Evolutionary conservation across 106 monocot species (phyloP).

Genomic region (Xerophyta viscosa): DNA sequence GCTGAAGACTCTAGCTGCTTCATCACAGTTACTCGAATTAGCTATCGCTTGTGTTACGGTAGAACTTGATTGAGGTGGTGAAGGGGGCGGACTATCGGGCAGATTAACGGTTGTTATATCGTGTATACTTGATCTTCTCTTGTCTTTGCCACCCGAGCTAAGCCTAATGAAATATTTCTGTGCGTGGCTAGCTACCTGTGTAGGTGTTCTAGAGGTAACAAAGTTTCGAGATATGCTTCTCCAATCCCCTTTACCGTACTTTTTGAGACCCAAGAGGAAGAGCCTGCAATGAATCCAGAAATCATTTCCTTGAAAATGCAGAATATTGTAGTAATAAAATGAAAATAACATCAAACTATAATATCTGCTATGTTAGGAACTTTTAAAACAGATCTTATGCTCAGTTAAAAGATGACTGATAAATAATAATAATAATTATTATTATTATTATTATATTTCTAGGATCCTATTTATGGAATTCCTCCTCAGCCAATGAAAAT

Average conservation of each 20-base stretch:
- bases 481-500: too few species aligned
- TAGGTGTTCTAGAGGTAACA: slow-evolving; percentile 62
- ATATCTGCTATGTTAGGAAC: too few species aligned
- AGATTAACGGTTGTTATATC: slow-evolving; percentile 72
- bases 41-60: background rate
- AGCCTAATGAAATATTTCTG: slow-evolving; percentile 91
- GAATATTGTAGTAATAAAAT: too few species aligned
- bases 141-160: slow-evolving; percentile 76
- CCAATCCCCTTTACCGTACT: slow-evolving; percentile 93
- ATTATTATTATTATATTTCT: too few species aligned
- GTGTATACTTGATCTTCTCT: slow-evolving; percentile 91
- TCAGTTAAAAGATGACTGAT: too few species aligned
- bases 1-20: slow-evolving; percentile 15
- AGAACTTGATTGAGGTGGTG: slow-evolving; percentile 36
- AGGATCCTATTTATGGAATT: too few species aligned
- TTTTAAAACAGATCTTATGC: too few species aligned
- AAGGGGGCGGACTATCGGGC: slow-evolving; percentile 23
- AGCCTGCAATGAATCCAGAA: slow-evolving; percentile 27
- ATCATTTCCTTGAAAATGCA: too few species aligned
- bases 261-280: slow-evolving; percentile 77
- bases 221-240: slow-evolving; percentile 77
- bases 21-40: slow-evolving; percentile 25
- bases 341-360: too few species aligned
- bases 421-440: too few species aligned
- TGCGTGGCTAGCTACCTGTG: slow-evolving; percentile 84